Conservation (phyloP, 78 protist species). For the Planoprotostelium fungivorum region DNA sequence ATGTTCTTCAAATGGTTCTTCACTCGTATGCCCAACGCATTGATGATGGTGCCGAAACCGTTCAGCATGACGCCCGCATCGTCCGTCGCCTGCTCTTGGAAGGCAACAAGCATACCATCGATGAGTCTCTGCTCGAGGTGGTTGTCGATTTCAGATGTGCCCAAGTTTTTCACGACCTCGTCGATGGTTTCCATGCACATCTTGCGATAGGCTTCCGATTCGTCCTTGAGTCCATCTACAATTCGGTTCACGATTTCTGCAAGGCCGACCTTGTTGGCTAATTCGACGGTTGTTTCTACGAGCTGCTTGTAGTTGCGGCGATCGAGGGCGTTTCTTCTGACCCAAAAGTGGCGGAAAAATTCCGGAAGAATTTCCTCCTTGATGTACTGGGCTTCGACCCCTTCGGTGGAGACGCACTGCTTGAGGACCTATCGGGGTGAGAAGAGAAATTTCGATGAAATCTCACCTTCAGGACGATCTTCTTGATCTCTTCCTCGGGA, state of each 20-base stretch:
- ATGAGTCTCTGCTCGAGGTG: conserved; percentile 87
- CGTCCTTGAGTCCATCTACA: conserved; percentile 93
- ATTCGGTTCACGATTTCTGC: conserved; percentile 75
- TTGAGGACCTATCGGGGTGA: conserved; percentile 52
- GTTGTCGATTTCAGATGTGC: conserved; percentile 87
- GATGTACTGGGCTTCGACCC: conserved; percentile 88
- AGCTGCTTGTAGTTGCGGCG: conserved; percentile 75
- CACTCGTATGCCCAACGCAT: conserved; percentile 86
- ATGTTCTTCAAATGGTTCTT: conserved; percentile 91
- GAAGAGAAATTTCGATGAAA: neutral
- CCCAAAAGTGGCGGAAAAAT: conserved; percentile 92
- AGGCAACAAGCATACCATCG: conserved; percentile 93
- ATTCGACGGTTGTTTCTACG: conserved; percentile 96
- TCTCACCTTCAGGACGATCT: conserved; percentile 92
- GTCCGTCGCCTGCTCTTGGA: conserved; percentile 88
- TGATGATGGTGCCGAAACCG: conserved; percentile 89
- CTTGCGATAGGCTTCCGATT: conserved; percentile 86
- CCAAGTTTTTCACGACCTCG: conserved; percentile 74
- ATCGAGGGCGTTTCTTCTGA: conserved; percentile 89
- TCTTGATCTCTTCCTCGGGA: conserved; percentile 98
- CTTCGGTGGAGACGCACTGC: conserved; percentile 95
- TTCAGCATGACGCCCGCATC: conserved; percentile 78
- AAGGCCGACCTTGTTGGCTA: conserved; percentile 94
- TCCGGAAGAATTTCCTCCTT: conserved; percentile 81
- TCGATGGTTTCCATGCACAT: conserved; percentile 92